Percentiles rank a stretch among this genome's conserved stretches.
Conservation (phyloP, 1,284 basidiomycete genomes). For the Bondarzewia mesenterica region DNA sequence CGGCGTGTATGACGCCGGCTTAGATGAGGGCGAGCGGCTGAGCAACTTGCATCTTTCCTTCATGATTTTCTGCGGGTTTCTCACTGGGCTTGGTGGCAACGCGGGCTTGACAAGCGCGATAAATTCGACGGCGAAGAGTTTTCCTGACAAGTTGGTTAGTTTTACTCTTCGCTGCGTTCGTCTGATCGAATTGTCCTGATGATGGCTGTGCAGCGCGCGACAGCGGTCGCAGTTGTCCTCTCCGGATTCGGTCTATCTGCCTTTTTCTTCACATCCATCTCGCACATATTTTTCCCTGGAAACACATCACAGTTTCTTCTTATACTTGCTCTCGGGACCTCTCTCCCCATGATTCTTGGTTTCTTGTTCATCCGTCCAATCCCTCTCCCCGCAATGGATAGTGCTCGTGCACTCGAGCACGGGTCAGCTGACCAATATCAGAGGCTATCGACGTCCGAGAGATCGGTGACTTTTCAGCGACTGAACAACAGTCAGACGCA, state of each 20-base stretch:
- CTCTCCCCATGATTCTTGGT: slow-evolving; percentile 62
- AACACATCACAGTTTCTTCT: slow-evolving; percentile 64
- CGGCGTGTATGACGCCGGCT: slow-evolving; percentile 47
- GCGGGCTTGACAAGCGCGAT: slow-evolving; percentile 46
- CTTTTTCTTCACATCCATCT: slow-evolving; percentile 68
- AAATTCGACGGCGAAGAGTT: slow-evolving; percentile 63
- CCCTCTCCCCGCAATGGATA: slow-evolving; percentile 32
- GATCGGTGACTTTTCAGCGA: slow-evolving; percentile 18
- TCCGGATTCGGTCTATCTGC: slow-evolving; percentile 83
- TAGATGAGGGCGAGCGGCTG: slow-evolving; percentile 21
- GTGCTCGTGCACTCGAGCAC: slow-evolving; percentile 12
- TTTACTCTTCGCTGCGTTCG: neutral
- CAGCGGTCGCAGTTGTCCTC: slow-evolving; percentile 41
- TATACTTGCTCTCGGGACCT: slow-evolving; percentile 64
- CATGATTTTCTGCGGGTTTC: slow-evolving; percentile 41
- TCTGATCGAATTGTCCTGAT: neutral
- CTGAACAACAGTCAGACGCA: slow-evolving; percentile 22
- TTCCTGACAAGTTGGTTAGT: slow-evolving; percentile 39
- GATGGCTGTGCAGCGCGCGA: neutral
- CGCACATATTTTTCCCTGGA: slow-evolving; percentile 60
- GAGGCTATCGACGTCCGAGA: slow-evolving; percentile 8
- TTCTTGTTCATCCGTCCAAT: slow-evolving; percentile 55
- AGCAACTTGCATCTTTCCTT: slow-evolving; percentile 23
- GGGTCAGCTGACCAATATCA: slow-evolving; percentile 10
- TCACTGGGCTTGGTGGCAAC: slow-evolving; percentile 59